Conservation (phyloP, 768 basidiomycete genomes). For the Pisolithus tinctorius region DNA sequence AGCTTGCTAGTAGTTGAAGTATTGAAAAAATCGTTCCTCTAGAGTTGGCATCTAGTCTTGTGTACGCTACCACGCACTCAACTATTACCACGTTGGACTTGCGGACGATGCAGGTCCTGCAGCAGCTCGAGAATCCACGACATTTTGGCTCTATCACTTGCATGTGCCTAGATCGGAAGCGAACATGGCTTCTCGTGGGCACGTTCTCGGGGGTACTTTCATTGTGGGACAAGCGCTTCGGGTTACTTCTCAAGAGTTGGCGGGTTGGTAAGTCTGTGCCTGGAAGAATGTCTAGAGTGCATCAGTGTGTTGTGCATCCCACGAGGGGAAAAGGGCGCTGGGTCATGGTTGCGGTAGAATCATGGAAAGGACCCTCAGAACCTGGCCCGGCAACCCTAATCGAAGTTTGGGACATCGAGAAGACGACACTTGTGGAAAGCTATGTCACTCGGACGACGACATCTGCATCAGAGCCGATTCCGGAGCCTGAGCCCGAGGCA, state of each 20-base stretch:
- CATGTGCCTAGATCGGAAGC: slow-evolving; percentile 77
- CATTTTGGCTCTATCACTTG: slow-evolving; percentile 84
- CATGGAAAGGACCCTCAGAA: slow-evolving; percentile 34
- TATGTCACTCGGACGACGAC: slow-evolving; percentile 54
- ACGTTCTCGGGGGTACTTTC: slow-evolving; percentile 80
- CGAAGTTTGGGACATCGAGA: slow-evolving; percentile 94
- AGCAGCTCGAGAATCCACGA: slow-evolving; percentile 76
- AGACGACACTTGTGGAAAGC: slow-evolving; percentile 69
- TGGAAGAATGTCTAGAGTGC: slow-evolving; percentile 51
- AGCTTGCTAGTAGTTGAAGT: neutral
- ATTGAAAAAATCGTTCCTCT: slow-evolving; percentile 1
- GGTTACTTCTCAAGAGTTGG: slow-evolving; percentile 85
- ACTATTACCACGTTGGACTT: slow-evolving; percentile 73
- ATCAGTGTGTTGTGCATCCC: slow-evolving; percentile 78
- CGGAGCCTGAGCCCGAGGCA: slow-evolving; percentile 45
- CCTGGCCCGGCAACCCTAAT: slow-evolving; percentile 45
- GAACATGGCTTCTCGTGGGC: slow-evolving; percentile 84
- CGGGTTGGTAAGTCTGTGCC: slow-evolving; percentile 53
- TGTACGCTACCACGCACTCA: slow-evolving; percentile 82
- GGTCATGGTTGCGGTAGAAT: slow-evolving; percentile 79
- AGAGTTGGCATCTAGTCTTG: slow-evolving; percentile 76
- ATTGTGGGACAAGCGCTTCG: slow-evolving; percentile 95
- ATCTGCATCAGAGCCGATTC: slow-evolving; percentile 38
- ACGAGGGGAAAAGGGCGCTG: slow-evolving; percentile 83
- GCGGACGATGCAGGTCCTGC: slow-evolving; percentile 72